These are phyloP conservation scores for Diaporthe eres DNA, from an alignment of 2,329 filamentous ascomycete genomes.

Conservation along the genomic window DNA sequence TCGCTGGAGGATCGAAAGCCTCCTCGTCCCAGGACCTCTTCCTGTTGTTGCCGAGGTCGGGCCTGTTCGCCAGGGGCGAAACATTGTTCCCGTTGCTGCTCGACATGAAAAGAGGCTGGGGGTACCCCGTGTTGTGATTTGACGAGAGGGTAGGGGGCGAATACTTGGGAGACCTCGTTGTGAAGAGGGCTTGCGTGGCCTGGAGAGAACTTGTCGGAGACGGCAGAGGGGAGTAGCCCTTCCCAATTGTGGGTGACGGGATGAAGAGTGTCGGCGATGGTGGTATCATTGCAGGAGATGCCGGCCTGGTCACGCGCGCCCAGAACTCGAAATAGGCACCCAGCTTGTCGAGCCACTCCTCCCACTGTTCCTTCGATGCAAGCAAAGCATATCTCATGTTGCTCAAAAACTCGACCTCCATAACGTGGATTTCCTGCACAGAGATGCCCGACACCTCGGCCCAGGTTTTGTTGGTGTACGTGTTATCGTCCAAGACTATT, in stretches of 20 bases:
- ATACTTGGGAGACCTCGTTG: slow-evolving; percentile 48
- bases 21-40: slow-evolving; percentile 69
- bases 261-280: slow-evolving; percentile 55
- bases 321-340: slow-evolving; percentile 88
- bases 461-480: slow-evolving; percentile 99
- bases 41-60: slow-evolving; percentile 56
- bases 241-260: slow-evolving; percentile 56
- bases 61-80: slow-evolving; percentile 65
- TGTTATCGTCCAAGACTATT: slow-evolving; percentile 94
- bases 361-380: slow-evolving; percentile 89
- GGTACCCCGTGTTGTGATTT: slow-evolving; percentile 44
- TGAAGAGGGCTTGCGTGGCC: slow-evolving; percentile 52
- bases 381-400: slow-evolving; percentile 97
- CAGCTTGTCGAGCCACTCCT: slow-evolving; percentile 86
- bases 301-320: slow-evolving; percentile 71
- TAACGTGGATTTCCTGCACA: slow-evolving; percentile 95
- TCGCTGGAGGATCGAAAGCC: slow-evolving; percentile 67
- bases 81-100: slow-evolving; percentile 26
- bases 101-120: slow-evolving; percentile 50
- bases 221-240: slow-evolving; percentile 61
- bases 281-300: slow-evolving; percentile 61
- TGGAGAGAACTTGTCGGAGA: slow-evolving; percentile 61
- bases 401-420: slow-evolving; percentile 99
- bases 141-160: slow-evolving; percentile 52
- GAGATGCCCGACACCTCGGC: slow-evolving; percentile 96